Conservation (phyloP, 2,329 filamentous ascomycete species). For the Diplodia sapinea region DNA sequence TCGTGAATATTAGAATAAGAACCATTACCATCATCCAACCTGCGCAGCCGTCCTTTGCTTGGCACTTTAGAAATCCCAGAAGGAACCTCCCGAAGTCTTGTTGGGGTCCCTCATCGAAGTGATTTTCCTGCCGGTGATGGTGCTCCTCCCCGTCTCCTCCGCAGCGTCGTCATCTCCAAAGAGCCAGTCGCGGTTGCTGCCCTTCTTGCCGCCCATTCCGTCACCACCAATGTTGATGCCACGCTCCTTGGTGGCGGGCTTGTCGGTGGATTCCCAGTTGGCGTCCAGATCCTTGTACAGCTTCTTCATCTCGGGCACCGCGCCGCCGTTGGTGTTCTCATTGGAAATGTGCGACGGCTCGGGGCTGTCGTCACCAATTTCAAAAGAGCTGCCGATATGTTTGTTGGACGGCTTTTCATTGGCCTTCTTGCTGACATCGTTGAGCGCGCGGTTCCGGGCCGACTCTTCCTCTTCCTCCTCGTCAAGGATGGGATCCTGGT, state of each 20-base stretch:
- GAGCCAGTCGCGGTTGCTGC: conserved; percentile 47
- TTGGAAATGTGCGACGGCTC: conserved; percentile 40
- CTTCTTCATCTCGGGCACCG: conserved; percentile 36
- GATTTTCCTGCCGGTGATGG: conserved; percentile 32
- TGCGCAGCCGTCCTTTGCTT: no score
- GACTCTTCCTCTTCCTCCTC: conserved; percentile 61
- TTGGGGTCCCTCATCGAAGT: conserved; percentile 9
- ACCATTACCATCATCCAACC: background rate
- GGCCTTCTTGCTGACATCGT: conserved; percentile 73
- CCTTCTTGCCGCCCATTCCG: conserved; percentile 50
- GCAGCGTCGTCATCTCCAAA: conserved; percentile 48
- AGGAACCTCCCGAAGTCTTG: conserved; percentile 32
- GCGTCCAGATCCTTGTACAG: conserved; percentile 63
- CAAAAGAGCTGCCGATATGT: conserved; percentile 79
- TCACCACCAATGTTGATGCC: conserved; percentile 50
- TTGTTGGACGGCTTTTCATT: conserved; percentile 76
- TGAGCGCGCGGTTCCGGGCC: conserved; percentile 55
- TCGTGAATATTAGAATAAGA: conserved; percentile 1
- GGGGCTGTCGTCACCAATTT: conserved; percentile 72
- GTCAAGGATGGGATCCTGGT: conserved; percentile 75
- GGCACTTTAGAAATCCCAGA: conserved; percentile 42
- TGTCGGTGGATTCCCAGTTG: conserved; percentile 54
- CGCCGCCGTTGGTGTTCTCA: conserved; percentile 41
- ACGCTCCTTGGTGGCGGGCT: conserved; percentile 35
- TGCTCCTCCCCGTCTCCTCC: conserved; percentile 28